Evolutionary conservation across 1,284 basidiomycete species (phyloP), one percentile per base, ranked within the genome.

Genomic region (Veloporphyrellus conicus): DNA sequence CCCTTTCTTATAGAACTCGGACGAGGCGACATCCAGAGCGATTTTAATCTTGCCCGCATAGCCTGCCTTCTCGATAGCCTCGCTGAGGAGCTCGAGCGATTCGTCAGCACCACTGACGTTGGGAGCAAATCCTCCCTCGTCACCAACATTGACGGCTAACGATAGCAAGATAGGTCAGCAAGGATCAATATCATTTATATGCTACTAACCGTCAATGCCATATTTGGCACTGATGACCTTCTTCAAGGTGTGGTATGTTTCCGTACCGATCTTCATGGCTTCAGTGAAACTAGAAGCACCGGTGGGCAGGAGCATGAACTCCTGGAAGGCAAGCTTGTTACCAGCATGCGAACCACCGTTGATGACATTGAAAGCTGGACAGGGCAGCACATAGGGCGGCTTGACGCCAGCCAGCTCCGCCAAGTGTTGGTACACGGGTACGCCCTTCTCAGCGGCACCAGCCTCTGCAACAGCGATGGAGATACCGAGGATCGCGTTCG

Each of bases 1-100:
- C 68, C 94, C 95, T 19, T 98, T 93, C 84, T 98, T 99, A 89
- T 93, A 99, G 81, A 99, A 99, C 74, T 99, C 96, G 69, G 95
- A 99, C 18, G 94, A 97, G 53, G 96, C 95, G 55, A 99, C 96
- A 64, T 99, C 96, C 60, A 99, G 90, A 57, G 90, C 95, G 69
- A 99, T 99, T 76, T 97, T 92, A 73, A 99, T 86, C 78, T 96
- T 94, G 68, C 93, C 95, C 69, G 95, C 89, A 75, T 98, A 99
- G 38, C 96, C 96, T 37, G 95, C 94, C 76, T 93, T 91, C 72
- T 90, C 84, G 78, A 99, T 99, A 59, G 95, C 94, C 71, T 95
- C 93, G 44, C 82, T 81, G 55, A 99, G 82, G 65, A 99, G 84
- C 63, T 99, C 95, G 57, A 99, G 91, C 33, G 93, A 93, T 73